Evolutionary conservation across 352 stramenopile genomes (phyloP).

Genomic region (Phytopythium delawarense): DNA sequence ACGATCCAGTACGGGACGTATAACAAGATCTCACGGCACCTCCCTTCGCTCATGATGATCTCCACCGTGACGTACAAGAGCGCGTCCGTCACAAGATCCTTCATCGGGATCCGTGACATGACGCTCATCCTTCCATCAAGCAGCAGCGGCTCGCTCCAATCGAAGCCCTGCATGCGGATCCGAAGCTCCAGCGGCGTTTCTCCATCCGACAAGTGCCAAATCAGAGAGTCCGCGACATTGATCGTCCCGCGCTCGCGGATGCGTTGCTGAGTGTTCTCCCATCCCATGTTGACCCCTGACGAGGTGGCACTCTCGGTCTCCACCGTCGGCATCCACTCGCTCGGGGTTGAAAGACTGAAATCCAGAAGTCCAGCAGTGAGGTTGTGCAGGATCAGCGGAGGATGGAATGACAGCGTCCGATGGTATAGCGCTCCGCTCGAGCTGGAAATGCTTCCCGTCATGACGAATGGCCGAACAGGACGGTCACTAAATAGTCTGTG

Average conservation of each 20-base stretch:
- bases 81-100: slow-evolving; percentile 71
- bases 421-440: slow-evolving; percentile 59
- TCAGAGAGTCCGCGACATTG: slow-evolving; percentile 66
- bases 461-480: slow-evolving; percentile 77
- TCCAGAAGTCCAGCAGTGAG: slow-evolving; percentile 66
- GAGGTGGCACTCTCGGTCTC: slow-evolving; percentile 32
- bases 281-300: slow-evolving; percentile 42
- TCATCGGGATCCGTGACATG: slow-evolving; percentile 66
- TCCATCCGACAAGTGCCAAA: slow-evolving; percentile 81
- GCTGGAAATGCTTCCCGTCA: slow-evolving; percentile 58
- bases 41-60: slow-evolving; percentile 41
- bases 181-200: slow-evolving; percentile 73
- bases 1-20: slow-evolving; percentile 89
- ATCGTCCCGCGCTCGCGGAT: slow-evolving; percentile 77
- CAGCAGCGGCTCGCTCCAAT: slow-evolving; percentile 75
- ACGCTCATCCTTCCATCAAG: slow-evolving; percentile 49
- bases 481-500: slow-evolving; percentile 70
- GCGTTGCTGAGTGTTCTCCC: slow-evolving; percentile 74
- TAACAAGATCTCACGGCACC: slow-evolving; percentile 70
- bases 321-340: slow-evolving; percentile 54
- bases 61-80: slow-evolving; percentile 71
- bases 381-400: slow-evolving; percentile 81
- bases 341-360: slow-evolving; percentile 68
- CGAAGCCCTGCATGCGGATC: slow-evolving; percentile 81
- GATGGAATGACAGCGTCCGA: slow-evolving; percentile 69